phyloP scores from a whole-genome alignment of 75 land plant species.

The Larix kaempferi region DNA sequence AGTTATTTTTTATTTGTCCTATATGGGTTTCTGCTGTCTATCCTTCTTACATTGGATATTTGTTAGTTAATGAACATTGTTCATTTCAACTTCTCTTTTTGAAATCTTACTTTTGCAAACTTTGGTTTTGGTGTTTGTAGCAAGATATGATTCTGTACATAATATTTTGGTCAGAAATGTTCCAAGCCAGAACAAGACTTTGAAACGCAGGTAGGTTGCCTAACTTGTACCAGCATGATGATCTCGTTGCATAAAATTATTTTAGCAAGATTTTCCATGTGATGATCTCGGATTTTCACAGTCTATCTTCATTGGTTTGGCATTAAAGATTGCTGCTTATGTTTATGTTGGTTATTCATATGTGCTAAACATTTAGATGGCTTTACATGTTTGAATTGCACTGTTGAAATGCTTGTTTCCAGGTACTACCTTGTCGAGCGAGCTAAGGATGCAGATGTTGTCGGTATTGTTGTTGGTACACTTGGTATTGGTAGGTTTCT shows the following conservation, averaged over 20 bases:
- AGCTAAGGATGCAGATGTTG: slow-evolving; percentile 97
- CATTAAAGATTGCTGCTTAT: background rate
- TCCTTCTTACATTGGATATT: too few relatives aligned
- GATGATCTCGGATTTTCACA: background rate
- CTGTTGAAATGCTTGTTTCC: slow-evolving; percentile 9
- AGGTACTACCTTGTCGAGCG: slow-evolving; percentile 95
- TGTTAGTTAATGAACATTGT: background rate
- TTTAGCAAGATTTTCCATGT: background rate
- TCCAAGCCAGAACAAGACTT: slow-evolving; percentile 47
- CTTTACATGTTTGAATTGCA: background rate
- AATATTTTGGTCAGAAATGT: slow-evolving; percentile 41
- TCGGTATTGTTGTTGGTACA: slow-evolving; percentile 96
- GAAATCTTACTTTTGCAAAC: background rate
- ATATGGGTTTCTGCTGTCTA: too few relatives aligned
- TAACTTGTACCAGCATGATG: background rate
- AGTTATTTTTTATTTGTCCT: too few relatives aligned
- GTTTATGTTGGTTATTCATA: background rate
- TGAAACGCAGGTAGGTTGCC: slow-evolving; percentile 72
- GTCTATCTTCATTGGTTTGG: background rate
- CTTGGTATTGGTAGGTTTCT: slow-evolving; percentile 73
- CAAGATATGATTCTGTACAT: slow-evolving; percentile 64
- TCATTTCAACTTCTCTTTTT: too few relatives aligned
- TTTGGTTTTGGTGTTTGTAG: slow-evolving; percentile 20
- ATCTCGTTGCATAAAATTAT: background rate
- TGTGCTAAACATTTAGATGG: background rate